Percentiles rank a stretch among this genome's conserved stretches.
phyloP scores from a whole-genome alignment of 768 basidiomycete genomes.

The Auricularia sp. region DNA sequence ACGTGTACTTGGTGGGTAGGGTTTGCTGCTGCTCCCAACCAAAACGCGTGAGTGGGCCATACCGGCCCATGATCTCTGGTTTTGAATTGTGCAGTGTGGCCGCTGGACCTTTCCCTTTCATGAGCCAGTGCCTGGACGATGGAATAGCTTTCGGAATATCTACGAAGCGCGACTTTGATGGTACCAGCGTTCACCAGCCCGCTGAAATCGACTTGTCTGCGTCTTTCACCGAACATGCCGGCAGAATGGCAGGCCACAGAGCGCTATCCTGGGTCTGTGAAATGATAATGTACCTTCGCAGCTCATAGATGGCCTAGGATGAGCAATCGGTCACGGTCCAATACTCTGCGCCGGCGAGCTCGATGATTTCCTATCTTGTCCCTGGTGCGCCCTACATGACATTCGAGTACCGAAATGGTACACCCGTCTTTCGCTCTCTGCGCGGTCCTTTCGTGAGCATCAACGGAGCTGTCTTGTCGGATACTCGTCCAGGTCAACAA shows the following conservation, averaged over 20 bases:
- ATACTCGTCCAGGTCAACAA: neutral
- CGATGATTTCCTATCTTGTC: conserved; percentile 22
- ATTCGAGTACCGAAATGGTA: conserved; percentile 21
- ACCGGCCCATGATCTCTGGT: neutral
- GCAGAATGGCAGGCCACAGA: conserved; percentile 20
- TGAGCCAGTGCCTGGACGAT: conserved; percentile 17
- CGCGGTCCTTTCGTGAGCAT: conserved; percentile 16
- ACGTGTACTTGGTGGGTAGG: conserved; percentile 29
- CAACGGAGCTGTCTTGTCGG: neutral
- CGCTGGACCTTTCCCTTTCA: conserved; percentile 25
- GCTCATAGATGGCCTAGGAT: conserved; percentile 14
- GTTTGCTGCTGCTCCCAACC: conserved; percentile 18
- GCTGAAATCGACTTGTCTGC: conserved; percentile 24
- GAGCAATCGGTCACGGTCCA: conserved; percentile 25
- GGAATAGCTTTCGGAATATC: conserved; percentile 23
- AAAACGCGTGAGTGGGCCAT: conserved; percentile 15
- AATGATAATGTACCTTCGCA: neutral
- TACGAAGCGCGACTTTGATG: conserved; percentile 21
- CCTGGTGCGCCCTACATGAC: conserved; percentile 28
- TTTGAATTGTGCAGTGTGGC: conserved; percentile 13
- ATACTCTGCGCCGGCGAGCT: conserved; percentile 20
- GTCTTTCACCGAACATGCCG: conserved; percentile 23
- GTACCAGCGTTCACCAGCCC: conserved; percentile 23
- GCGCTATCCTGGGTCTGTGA: conserved; percentile 22
- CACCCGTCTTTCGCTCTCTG: conserved; percentile 20